A percentile compares a stretch with the other conserved stretches of the same genome.
Conservation (phyloP, 257 asterid genomes). For the Capsicum baccatum region DNA sequence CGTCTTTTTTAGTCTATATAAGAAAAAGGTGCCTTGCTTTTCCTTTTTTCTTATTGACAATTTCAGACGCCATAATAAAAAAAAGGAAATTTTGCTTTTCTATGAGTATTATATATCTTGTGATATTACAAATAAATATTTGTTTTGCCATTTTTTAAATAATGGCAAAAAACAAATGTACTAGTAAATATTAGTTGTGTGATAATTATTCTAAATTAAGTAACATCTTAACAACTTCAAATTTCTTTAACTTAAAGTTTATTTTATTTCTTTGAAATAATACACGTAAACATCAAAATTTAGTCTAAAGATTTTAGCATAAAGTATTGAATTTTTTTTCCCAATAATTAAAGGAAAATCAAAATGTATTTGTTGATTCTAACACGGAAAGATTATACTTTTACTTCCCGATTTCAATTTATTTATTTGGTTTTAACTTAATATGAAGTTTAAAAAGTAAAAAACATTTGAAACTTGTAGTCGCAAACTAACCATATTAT, state of each 20-base stretch:
- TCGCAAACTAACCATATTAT: not conserved
- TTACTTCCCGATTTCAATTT: not conserved
- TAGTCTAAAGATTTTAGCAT: not conserved
- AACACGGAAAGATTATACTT: not conserved
- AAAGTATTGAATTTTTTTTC: constrained; percentile 1
- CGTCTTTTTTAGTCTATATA: not conserved
- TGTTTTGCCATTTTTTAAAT: not conserved
- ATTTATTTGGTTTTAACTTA: not conserved
- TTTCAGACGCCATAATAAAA: not conserved
- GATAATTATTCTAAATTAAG: not conserved
- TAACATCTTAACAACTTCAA: not conserved
- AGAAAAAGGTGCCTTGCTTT: not conserved
- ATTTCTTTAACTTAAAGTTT: not conserved
- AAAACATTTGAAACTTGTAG: not conserved
- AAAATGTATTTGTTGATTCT: not conserved
- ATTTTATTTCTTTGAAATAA: not conserved
- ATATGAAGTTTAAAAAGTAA: not conserved
- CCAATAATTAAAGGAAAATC: not conserved
- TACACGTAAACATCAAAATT: not conserved
- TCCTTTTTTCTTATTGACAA: not conserved
- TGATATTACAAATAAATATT: not conserved
- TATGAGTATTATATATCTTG: not conserved
- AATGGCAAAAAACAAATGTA: constrained; percentile 11
- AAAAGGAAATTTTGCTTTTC: not conserved
- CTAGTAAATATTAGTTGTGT: not conserved